Conservation (phyloP, 2,329 filamentous ascomycete genomes). For the Teratosphaeria pseudoeucalypti region DNA sequence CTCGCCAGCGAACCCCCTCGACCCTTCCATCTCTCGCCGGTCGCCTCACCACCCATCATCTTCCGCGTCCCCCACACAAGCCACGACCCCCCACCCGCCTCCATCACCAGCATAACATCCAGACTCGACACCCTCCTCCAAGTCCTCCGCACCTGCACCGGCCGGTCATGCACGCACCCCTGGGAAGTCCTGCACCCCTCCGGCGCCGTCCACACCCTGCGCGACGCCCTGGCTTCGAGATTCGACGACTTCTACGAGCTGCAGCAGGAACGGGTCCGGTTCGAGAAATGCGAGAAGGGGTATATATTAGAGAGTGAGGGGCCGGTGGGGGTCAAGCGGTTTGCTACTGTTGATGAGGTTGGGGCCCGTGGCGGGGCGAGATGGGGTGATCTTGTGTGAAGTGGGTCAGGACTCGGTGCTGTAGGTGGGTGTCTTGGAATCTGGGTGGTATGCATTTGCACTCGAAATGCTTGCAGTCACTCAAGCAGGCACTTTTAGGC, state of each 20-base stretch:
- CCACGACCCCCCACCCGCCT: background rate
- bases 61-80: background rate
- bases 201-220: slow-evolving; percentile 16
- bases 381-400: background rate
- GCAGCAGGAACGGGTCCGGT: slow-evolving; percentile 36
- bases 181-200: slow-evolving; percentile 24
- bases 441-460: too few species aligned
- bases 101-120: slow-evolving; percentile 7
- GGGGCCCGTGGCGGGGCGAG: background rate
- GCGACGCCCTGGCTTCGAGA: slow-evolving; percentile 15
- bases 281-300: slow-evolving; percentile 44
- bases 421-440: too few species aligned
- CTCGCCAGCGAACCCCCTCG: background rate
- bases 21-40: background rate
- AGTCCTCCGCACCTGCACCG: slow-evolving; percentile 26
- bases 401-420: too few species aligned
- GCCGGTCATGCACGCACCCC: slow-evolving; percentile 18
- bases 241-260: slow-evolving; percentile 25
- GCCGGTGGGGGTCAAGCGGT: slow-evolving; percentile 22
- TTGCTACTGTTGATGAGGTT: background rate
- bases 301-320: slow-evolving; percentile 49
- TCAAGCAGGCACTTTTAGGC: too few species aligned
- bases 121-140: slow-evolving; percentile 25
- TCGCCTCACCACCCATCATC: too few species aligned
- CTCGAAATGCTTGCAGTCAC: too few species aligned